A percentile compares a stretch with the other conserved stretches of the same genome.
phyloP scores from a whole-genome alignment of 2,329 filamentous ascomycete genomes.

The Colletotrichum neosansevieriae region DNA sequence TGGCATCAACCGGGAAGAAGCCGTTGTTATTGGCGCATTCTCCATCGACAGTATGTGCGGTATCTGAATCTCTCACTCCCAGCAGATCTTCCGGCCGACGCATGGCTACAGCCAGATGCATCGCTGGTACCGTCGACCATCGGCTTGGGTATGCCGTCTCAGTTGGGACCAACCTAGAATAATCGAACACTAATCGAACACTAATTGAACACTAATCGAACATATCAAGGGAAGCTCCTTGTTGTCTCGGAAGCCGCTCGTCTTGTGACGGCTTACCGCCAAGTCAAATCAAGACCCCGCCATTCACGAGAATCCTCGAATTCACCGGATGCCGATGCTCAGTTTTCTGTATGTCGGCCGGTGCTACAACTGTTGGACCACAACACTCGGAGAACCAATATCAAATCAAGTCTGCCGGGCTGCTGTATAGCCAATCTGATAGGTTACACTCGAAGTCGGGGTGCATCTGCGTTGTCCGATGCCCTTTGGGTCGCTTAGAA shows the following conservation, averaged over 20 bases:
- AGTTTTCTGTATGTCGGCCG: neutral
- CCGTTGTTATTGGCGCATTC: constrained; percentile 20
- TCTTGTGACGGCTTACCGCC: constrained; percentile 22
- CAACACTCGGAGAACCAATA: too few species aligned
- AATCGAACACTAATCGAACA: neutral
- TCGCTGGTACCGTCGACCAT: constrained; percentile 24
- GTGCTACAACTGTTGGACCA: neutral
- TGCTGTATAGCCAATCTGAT: constrained; percentile 10
- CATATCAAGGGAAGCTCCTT: constrained; percentile 19
- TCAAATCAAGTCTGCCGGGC: neutral
- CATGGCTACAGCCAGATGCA: constrained; percentile 24
- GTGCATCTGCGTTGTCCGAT: constrained; percentile 15
- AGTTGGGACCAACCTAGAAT: neutral
- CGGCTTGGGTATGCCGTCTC: constrained; percentile 14
- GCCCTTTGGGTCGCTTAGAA: constrained; percentile 21
- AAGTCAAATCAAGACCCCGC: constrained; percentile 8
- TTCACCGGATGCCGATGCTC: constrained; percentile 6
- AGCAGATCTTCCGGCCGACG: constrained; percentile 15
- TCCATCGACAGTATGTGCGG: neutral
- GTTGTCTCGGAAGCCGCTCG: constrained; percentile 29
- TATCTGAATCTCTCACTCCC: constrained; percentile 17
- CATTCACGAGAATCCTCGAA: constrained; percentile 9
- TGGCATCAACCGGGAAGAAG: constrained; percentile 4
- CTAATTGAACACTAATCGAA: neutral
- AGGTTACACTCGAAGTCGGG: constrained; percentile 14